These are phyloP conservation scores for Nicotiana benthamiana DNA, from an alignment of 257 asterid species.

Conservation along the genomic window DNA sequence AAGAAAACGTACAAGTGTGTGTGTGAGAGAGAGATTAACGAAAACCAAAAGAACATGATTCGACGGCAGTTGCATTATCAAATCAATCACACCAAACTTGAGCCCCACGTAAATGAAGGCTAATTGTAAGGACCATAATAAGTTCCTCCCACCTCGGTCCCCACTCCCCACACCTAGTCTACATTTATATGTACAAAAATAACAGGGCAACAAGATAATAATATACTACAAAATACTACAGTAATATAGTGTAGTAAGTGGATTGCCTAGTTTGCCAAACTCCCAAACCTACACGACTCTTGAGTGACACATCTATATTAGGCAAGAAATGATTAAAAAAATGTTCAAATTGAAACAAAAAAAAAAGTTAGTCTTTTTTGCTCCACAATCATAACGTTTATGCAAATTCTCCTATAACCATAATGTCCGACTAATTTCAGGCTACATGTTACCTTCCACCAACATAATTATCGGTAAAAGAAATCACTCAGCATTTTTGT, in stretches of 20 bases:
- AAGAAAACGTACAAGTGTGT: constrained; percentile 36
- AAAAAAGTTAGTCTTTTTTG: too few species aligned
- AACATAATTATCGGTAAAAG: too few species aligned
- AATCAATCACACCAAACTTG: constrained; percentile 41
- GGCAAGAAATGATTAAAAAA: background rate
- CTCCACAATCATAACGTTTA: too few species aligned
- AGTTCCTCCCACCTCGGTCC: background rate
- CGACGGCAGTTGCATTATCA: constrained; percentile 36
- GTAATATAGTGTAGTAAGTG: background rate
- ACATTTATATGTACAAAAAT: background rate
- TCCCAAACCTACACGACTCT: background rate
- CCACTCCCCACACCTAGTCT: background rate
- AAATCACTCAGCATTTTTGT: too few species aligned
- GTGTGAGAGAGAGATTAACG: constrained; percentile 10
- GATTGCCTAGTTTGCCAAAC: background rate
- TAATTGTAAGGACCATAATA: constrained; percentile 36
- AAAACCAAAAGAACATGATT: constrained; percentile 47
- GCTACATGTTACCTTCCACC: too few species aligned
- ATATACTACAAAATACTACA: background rate
- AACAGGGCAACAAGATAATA: background rate
- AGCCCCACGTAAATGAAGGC: constrained; percentile 57
- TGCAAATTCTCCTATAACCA: too few species aligned
- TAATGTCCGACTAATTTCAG: too few species aligned
- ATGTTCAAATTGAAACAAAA: background rate
- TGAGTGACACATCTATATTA: background rate